Evolutionary conservation across 176 grass and related monocot species (phyloP), one percentile per base, ranked within the genome.

Genomic region (Aegilops speltoides): DNA sequence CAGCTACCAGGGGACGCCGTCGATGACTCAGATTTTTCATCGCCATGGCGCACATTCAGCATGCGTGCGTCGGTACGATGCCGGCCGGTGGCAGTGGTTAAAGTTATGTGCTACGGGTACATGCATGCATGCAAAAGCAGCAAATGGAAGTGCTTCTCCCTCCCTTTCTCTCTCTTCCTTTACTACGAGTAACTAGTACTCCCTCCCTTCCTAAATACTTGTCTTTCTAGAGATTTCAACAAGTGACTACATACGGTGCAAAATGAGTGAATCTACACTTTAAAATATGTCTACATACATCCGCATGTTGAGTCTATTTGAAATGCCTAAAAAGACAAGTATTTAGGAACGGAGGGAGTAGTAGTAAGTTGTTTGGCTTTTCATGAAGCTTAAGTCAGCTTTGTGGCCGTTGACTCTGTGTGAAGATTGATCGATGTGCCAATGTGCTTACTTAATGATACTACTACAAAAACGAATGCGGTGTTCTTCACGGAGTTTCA

Each of bases 101-200:
- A 15, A 52, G 6, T 12, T 23, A 48, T 46, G 12, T 16, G 38
- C 40, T 73, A 43, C 11, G 36, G 20, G 67, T 36, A 70, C n/a
- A 43, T 24, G 70, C 70, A 73, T 74, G 72, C 72, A 50, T 75
- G 72, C 72, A 75, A 75, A 50, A 43, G 40, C 41, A 75, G 7
- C 71, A 74, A 74, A 46, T 14, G 40, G 6, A 41, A 16, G 26
- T 31, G 13, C 26, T 66, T 31, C 26, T 25, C 5, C 2, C 14
- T 14, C 64, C 62, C 26, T 26, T 8, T 7, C 15, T 1, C 65
- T 10, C 41, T 16, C 6, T 29, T 0, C 7, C 45, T 74, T 74
- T 26, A 45, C 45, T 74, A 74, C 40, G 12, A 25, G 37, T 43
- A 22, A 36, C 24, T 75, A 15, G n/a, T n/a, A n/a, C n/a, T n/a